Base-by-base conservation (phyloP, 148 eudicot genomes). In the Vaccinium vitisidaea region DNA sequence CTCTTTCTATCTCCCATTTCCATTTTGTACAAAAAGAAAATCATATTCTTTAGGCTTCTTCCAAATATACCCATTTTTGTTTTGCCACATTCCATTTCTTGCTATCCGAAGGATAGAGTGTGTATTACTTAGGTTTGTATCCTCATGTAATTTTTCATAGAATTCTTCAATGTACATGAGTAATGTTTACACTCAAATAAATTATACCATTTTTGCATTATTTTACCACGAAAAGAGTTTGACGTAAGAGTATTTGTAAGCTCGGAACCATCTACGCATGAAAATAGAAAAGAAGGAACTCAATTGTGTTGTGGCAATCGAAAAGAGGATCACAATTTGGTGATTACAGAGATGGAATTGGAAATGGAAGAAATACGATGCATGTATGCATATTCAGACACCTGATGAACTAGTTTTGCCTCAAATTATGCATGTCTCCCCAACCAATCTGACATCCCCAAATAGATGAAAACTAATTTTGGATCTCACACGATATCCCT, bases 91-190 rank as follows among this genome's bases (percentile, higher is more conserved):
- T 84, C 61, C 83, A 87, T 91, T 85, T 86, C 87, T 92, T 87
- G 87, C 91, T 89, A 90, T 92, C 93, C 90, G 12, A 89, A 88
- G 93, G 93, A 83, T 90, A 92, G 91, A 32, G 16, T 32, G 61
- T 74, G 83, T 75, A 25, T 30, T 70, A 59, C 65, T 81, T 81
- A 85, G 87, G 84, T 32, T 85, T 81, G 78, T 65, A 70, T 70
- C 30, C 69, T 36, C 70, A 23, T 82, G 84, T 86, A 86, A 52
- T 52, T 63, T 69, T 53, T 10, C 39, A 7, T 21, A 73, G 56
- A 8, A 4, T 25, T 6, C n/a, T 36, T 13, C 16, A 67, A 23
- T 84, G 86, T 84, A 84, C 67, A 84, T 77, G 70, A 79, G 67
- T 63, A 67, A 70, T 71, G 46, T 71, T 71, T 73, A 11, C 15